These are phyloP conservation scores for Saxophila tyrrhenica DNA, from an alignment of 495 filamentous ascomycete genomes.

Conservation along the genomic window DNA sequence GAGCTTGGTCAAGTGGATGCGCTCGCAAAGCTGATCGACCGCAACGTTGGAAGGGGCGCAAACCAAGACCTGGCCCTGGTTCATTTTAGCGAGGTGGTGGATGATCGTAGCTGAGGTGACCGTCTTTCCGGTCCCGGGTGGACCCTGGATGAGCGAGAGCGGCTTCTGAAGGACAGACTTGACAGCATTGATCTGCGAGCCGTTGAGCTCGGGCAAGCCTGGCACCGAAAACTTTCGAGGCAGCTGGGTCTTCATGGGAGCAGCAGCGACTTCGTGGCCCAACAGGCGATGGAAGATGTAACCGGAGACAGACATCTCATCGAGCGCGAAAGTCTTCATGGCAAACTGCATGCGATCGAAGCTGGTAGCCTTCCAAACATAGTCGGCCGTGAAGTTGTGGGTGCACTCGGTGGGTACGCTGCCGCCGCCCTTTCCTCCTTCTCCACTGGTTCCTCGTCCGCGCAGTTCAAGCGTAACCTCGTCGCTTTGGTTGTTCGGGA, in stretches of 20 bases:
- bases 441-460: constrained; percentile 47
- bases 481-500: constrained; percentile 97
- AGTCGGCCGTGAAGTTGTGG: constrained; percentile 95
- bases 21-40: constrained; percentile 95
- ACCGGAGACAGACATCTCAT: constrained; percentile 95
- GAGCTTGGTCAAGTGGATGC: constrained; percentile 85
- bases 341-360: constrained; percentile 99
- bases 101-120: constrained; percentile 99
- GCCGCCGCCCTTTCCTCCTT: constrained; percentile 53
- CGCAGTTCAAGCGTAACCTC: constrained; percentile 94
- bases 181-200: constrained; percentile 91
- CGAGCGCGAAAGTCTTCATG: constrained; percentile 98
- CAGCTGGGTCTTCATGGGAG: constrained; percentile 92
- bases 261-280: constrained; percentile 89
- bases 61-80: constrained; percentile 86
- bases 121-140: constrained; percentile 95
- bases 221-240: constrained; percentile 96
- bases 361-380: constrained; percentile 98
- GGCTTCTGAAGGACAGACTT: constrained; percentile 91
- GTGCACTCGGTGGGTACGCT: constrained; percentile 95
- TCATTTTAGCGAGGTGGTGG: constrained; percentile 92
- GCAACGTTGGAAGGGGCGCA: constrained; percentile 98
- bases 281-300: constrained; percentile 98
- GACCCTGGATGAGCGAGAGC: constrained; percentile 90
- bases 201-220: constrained; percentile 88